These are phyloP conservation scores for Trichoderma simmonsii DNA, from an alignment of 2,329 filamentous ascomycete genomes.

Conservation along the genomic window DNA sequence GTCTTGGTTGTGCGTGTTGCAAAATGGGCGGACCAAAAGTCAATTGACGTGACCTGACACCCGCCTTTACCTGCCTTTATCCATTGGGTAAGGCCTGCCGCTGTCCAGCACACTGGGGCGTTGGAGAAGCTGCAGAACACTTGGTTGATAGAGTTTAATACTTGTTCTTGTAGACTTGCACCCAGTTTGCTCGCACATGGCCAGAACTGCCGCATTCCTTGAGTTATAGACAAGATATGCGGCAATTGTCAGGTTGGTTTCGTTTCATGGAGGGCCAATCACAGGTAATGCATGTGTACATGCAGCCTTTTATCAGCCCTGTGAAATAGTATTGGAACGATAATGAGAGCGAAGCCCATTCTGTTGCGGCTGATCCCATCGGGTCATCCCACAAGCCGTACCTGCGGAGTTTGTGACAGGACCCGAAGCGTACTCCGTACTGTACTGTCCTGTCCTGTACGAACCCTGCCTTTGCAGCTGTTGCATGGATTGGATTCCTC, in stretches of 20 bases:
- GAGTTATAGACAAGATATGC: background rate
- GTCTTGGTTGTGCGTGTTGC: conserved; percentile 7
- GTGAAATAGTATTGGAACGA: background rate
- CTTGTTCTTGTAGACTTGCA: background rate
- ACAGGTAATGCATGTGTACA: background rate
- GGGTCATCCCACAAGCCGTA: background rate
- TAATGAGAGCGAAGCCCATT: background rate
- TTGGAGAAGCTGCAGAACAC: background rate
- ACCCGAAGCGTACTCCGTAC: background rate
- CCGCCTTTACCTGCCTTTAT: background rate
- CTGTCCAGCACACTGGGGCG: background rate
- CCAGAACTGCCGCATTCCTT: background rate
- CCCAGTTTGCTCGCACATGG: background rate
- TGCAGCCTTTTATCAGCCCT: background rate
- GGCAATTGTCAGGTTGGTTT: background rate
- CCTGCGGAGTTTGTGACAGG: background rate
- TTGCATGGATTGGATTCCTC: background rate
- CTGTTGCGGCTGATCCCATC: background rate
- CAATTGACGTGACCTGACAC: background rate
- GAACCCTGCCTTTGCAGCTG: background rate
- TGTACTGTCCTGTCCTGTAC: background rate
- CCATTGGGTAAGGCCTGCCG: background rate
- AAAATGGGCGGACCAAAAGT: background rate
- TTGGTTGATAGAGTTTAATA: conserved; percentile 12
- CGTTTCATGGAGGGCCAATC: background rate